A percentile compares a stretch with the other conserved stretches of the same genome.
These are phyloP conservation scores for Penicillium expansum DNA, from an alignment of 2,329 filamentous ascomycete genomes.

Conservation along the genomic window DNA sequence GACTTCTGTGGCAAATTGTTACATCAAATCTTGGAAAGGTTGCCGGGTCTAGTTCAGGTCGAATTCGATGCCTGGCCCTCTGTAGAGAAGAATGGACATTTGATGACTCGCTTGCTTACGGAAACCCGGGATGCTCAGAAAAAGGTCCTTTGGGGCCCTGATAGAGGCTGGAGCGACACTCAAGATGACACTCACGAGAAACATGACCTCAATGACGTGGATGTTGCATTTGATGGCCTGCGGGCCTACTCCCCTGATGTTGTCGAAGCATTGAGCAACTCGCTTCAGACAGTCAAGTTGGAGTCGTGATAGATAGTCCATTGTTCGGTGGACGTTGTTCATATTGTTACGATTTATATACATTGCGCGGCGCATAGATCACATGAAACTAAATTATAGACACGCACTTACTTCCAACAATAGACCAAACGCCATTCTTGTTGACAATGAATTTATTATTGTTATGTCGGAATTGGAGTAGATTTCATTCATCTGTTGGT, in stretches of 20 bases:
- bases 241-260: slow-evolving; percentile 6
- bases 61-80: slow-evolving; percentile 58
- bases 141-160: slow-evolving; percentile 41
- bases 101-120: slow-evolving; percentile 50
- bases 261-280: slow-evolving; percentile 14
- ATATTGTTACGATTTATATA: slow-evolving; percentile 10
- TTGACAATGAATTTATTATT: background rate
- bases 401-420: background rate
- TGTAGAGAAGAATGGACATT: slow-evolving; percentile 50
- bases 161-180: slow-evolving; percentile 38
- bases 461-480: background rate
- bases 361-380: slow-evolving; percentile 14
- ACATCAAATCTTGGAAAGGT: slow-evolving; percentile 48
- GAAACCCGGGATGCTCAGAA: slow-evolving; percentile 36
- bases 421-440: background rate
- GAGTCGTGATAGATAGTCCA: slow-evolving; percentile 10
- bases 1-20: slow-evolving; percentile 54
- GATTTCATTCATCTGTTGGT: slow-evolving; percentile 8
- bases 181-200: slow-evolving; percentile 20
- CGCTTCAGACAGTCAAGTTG: slow-evolving; percentile 15
- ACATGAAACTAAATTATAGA: background rate
- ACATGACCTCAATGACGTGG: slow-evolving; percentile 8
- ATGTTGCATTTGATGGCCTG: slow-evolving; percentile 17
- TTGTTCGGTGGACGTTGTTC: background rate
- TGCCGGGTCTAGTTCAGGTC: slow-evolving; percentile 50